These are phyloP conservation scores for Lactifluus echinatus DNA, from an alignment of 768 basidiomycete genomes.

Conservation along the genomic window DNA sequence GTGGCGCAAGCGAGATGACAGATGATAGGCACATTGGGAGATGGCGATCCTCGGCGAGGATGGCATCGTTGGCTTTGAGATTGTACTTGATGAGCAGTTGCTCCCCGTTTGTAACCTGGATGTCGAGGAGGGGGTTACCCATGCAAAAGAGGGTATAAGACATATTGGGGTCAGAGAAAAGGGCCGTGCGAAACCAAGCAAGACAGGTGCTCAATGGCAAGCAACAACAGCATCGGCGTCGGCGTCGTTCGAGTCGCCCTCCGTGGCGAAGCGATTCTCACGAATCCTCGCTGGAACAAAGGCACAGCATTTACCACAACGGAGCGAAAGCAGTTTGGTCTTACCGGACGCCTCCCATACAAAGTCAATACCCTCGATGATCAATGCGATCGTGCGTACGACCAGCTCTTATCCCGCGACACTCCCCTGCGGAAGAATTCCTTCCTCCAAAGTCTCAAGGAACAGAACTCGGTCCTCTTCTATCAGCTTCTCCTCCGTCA, in stretches of 20 bases:
- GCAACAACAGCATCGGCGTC: no score
- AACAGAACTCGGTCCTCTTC: constrained; percentile 78
- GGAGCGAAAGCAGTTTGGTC: constrained; percentile 65
- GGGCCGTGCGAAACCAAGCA: not conserved
- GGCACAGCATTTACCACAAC: constrained; percentile 64
- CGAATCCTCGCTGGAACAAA: constrained; percentile 64
- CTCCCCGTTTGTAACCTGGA: constrained; percentile 86
- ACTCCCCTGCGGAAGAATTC: constrained; percentile 54
- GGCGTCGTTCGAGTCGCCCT: constrained; percentile 40
- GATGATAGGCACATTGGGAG: constrained; percentile 54
- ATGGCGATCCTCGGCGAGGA: constrained; percentile 88
- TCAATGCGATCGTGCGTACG: constrained; percentile 68
- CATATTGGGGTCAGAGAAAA: constrained; percentile 24
- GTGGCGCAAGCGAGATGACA: not conserved
- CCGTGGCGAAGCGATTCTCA: constrained; percentile 54
- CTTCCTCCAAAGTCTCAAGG: constrained; percentile 67
- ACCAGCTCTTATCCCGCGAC: constrained; percentile 39
- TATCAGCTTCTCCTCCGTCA: constrained; percentile 46
- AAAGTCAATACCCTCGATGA: constrained; percentile 52
- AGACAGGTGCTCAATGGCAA: not conserved
- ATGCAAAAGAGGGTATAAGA: constrained; percentile 74
- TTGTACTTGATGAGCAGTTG: constrained; percentile 80
- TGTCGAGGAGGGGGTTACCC: constrained; percentile 94
- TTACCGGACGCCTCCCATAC: constrained; percentile 31
- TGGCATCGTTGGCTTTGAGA: constrained; percentile 91